Conservation (phyloP, 495 filamentous ascomycete species). For the Tuber magnatum region DNA sequence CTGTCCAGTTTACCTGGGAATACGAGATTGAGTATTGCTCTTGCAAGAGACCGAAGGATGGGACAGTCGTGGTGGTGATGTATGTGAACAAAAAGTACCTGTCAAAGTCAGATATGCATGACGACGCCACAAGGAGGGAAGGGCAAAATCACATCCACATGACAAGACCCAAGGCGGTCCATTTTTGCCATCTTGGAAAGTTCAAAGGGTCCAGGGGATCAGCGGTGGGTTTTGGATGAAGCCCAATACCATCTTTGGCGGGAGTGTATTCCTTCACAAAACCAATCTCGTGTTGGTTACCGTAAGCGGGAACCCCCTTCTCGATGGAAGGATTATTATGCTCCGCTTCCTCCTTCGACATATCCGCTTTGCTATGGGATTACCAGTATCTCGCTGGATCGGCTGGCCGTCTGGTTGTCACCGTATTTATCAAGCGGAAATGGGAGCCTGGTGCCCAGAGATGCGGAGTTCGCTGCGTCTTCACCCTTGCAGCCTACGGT, state of each 20-base stretch:
- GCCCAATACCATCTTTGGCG: conserved; percentile 42
- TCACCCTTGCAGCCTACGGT: background rate
- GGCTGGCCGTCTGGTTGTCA: background rate
- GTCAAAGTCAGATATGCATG: conserved; percentile 1
- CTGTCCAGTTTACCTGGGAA: conserved; percentile 57
- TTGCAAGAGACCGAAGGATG: conserved; percentile 52
- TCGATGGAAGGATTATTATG: background rate
- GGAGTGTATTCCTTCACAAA: conserved; percentile 30
- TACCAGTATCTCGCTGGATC: background rate
- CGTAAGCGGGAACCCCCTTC: background rate
- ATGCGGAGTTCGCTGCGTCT: background rate
- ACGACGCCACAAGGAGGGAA: background rate
- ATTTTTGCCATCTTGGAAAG: conserved; percentile 50
- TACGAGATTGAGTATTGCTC: conserved; percentile 48
- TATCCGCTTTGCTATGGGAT: background rate
- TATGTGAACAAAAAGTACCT: conserved; percentile 62
- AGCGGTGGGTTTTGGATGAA: conserved; percentile 49
- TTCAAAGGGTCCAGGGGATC: conserved; percentile 57
- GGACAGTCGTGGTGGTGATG: conserved; percentile 56
- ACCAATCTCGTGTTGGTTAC: conserved; percentile 7
- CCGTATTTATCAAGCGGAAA: background rate
- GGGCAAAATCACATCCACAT: conserved; percentile 50
- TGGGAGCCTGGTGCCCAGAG: background rate
- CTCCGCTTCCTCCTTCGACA: background rate
- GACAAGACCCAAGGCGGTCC: conserved; percentile 50